Evolutionary conservation across 805 yeast genomes (phyloP), one percentile per base, ranked within the genome.

Genomic region (Wickerhamomyces chambardii): DNA sequence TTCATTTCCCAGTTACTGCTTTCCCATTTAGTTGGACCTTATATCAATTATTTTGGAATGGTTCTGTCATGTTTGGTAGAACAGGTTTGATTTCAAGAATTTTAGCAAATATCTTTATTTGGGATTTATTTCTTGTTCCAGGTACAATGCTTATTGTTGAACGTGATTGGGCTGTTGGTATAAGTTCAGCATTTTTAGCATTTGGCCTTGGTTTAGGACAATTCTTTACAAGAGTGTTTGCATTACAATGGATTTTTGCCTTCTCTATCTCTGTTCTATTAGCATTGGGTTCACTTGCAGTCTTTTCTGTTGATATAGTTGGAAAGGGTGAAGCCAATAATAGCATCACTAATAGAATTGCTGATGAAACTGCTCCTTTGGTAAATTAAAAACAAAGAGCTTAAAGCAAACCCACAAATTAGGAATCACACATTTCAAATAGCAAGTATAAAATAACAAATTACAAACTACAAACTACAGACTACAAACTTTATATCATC

Each of bases 171-270:
- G 76, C 79, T 4, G 56, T 78, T 36, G 89, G 85, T 11, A 55
- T 81, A 31, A 58, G 77, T 32, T 64, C 77, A 12, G 58, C 80
- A 22, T 64, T 73, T 46, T 59, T 84, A 47, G 62, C 69, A 41
- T 66, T 81, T 37, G 89, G 84, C 26, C 53, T 84, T 31, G 90
- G 78, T 4, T 61, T 81, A 31, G 79, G 80, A 36, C 95, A 84
- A 58, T 53, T 84, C 36, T 66, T 76, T 50, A 71, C 76, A 32
- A 80, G 73, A 58, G 62, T 75, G 27, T 68, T 84, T 59, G 90
- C 90, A 3, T 66, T 84, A 44, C 95, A 84, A 62, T 84, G 95
- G 95, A 73, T 81, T 44, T 84, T 84, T 62, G 94, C 87, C 4
- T 75, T 81, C 43, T 56, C 71, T 36, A 82, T 83, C 41, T 59